These are phyloP conservation scores for Aureobasidium sp. DNA, from an alignment of 2,329 filamentous ascomycete genomes.

Conservation along the genomic window DNA sequence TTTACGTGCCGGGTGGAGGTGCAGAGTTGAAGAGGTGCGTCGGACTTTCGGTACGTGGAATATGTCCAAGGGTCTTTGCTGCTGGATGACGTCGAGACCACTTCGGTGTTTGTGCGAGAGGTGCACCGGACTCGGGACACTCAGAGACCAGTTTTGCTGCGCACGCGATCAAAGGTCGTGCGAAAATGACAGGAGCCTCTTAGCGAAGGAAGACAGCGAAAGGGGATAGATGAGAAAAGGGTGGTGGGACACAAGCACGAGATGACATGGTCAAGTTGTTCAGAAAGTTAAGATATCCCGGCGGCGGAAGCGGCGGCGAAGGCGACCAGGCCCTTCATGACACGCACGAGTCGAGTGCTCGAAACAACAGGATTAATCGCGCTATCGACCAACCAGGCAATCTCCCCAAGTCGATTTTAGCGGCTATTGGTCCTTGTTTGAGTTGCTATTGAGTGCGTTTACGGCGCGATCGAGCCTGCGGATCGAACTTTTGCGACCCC, in stretches of 20 bases:
- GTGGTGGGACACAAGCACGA: not conserved
- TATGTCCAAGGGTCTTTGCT: not conserved
- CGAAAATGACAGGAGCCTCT: not conserved
- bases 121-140: not conserved
- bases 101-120: not conserved
- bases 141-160: not conserved
- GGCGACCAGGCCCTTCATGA: constrained; percentile 9
- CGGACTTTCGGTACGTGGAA: not conserved
- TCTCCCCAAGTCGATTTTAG: not conserved
- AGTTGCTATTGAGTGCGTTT: not conserved
- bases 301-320: constrained; percentile 1
- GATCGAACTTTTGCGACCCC: constrained; percentile 3
- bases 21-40: not conserved
- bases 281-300: not conserved
- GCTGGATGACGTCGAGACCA: constrained; percentile 13
- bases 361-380: not conserved
- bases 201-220: not conserved
- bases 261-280: not conserved
- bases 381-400: constrained; percentile 7
- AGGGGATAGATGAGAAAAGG: not conserved
- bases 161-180: not conserved
- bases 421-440: not conserved
- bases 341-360: not conserved
- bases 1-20: not conserved
- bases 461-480: constrained; percentile 2